Conservation (phyloP, 2,329 filamentous ascomycete species). For the Harringtonia aguacate region DNA sequence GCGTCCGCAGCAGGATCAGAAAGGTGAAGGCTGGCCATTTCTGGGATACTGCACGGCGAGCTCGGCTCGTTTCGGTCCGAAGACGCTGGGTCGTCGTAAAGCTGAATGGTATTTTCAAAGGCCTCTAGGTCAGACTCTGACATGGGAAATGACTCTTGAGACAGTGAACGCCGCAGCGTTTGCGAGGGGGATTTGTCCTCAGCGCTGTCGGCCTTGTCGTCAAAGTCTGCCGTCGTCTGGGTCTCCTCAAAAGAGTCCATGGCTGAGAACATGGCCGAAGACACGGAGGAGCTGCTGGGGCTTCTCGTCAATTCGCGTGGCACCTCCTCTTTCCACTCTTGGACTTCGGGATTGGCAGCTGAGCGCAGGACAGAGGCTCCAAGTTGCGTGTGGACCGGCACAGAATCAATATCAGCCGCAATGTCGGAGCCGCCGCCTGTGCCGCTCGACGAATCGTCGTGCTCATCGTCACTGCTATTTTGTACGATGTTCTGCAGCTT, state of each 20-base stretch:
- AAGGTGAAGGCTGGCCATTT: constrained; percentile 3
- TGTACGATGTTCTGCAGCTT: too few relatives aligned
- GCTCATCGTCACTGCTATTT: too few relatives aligned
- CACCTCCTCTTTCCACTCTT: too few relatives aligned
- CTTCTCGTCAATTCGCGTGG: background rate
- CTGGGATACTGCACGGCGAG: constrained; percentile 2
- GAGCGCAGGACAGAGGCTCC: background rate
- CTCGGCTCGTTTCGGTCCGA: background rate
- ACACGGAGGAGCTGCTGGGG: background rate
- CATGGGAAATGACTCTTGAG: constrained; percentile 5
- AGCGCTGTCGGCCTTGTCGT: background rate
- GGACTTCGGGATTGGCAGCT: background rate
- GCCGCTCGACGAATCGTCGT: too few relatives aligned
- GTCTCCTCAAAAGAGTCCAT: constrained; percentile 4
- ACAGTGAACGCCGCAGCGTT: background rate
- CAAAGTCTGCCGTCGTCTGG: background rate
- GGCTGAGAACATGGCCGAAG: constrained; percentile 9
- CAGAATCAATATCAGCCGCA: constrained; percentile 1
- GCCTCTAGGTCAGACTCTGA: constrained; percentile 5
- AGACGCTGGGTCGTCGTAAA: background rate
- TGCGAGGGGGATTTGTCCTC: background rate
- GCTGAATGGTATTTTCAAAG: constrained; percentile 2
- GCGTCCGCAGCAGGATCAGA: background rate
- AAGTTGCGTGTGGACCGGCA: background rate
- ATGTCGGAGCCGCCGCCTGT: background rate